phyloP scores from a whole-genome alignment of 192 early-diverging fungal species.

The Coemansia sp. region DNA sequence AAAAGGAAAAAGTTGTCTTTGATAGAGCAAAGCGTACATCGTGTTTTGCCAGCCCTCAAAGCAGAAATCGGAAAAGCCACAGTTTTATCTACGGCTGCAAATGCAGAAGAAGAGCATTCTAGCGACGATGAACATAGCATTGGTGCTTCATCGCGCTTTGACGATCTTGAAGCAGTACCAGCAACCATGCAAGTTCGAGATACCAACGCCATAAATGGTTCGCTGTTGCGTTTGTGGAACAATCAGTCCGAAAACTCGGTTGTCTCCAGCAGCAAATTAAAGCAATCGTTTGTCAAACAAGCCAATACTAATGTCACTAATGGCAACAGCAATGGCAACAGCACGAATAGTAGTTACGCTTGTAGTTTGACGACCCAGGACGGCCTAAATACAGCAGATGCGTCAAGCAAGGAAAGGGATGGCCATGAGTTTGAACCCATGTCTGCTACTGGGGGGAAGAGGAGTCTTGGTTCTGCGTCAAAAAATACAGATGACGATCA shows the following conservation, averaged over 20 bases:
- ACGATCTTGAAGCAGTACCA: constrained; percentile 32
- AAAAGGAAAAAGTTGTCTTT: constrained; percentile 16
- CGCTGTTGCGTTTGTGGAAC: constrained; percentile 44
- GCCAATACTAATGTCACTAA: neutral
- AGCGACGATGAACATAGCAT: constrained; percentile 36
- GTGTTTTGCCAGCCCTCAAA: constrained; percentile 24
- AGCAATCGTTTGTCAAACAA: neutral
- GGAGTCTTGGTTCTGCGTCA: neutral
- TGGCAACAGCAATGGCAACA: neutral
- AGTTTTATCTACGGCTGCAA: neutral
- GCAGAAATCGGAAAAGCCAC: neutral
- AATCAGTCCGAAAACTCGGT: constrained; percentile 12
- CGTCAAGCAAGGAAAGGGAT: neutral
- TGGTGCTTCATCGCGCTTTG: constrained; percentile 24
- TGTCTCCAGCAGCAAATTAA: neutral
- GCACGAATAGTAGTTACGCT: neutral
- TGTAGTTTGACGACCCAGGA: neutral
- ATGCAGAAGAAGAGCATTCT: constrained; percentile 3
- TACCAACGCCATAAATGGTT: constrained; percentile 46
- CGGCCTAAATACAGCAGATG: neutral
- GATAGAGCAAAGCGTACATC: constrained; percentile 39
- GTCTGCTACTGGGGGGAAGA: neutral
- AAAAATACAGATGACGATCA: neutral
- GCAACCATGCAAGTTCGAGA: constrained; percentile 43
- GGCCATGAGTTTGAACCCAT: neutral